Evolutionary conservation across 768 basidiomycete genomes (phyloP), one percentile per base, ranked within the genome.

Genomic region (Gymnopilus dilepis): DNA sequence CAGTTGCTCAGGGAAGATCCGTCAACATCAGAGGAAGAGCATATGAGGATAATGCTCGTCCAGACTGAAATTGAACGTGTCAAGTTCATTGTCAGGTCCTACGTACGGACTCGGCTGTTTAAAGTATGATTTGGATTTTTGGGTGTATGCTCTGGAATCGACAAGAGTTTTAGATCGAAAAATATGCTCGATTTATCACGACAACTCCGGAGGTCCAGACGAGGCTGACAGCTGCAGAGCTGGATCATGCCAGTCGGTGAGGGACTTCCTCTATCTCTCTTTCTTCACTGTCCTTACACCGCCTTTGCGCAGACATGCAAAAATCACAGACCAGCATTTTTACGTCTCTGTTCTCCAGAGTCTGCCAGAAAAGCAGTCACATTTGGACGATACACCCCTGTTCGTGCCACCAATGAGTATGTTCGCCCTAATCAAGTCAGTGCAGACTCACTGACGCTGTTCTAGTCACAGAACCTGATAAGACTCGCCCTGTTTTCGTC

Each of bases 51-150:
- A 33, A 90, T 94, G 81, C 88, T 98, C 56, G 95, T 93, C 0
- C 94, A 96, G 76, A 96, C 94, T 0, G 95, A 98, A 75, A 86
- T 97, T 66, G 95, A 98, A 72, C 86, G 96, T 41, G 92, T 94
- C 67, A 96, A 95, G 75, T 98, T 95, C 70, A 85, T 97, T 58
- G 86, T 97, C 24, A 79, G 95, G 59, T 93, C 94, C 1, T 98
- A 97, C 72, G 84, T 97, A 4, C 84, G 96, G 22, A 93, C 91
- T 28, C 81, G 95, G 61, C 73, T 97, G 54, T 88, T 84, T 80
- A 98, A 98, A 85, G 95, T 91, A 63, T 43, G 78, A 13, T 52
- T 3, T 11, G 3, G 7, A 43, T 12, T 47, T 24, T 2, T 57
- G 13, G 56, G 3, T 12, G 7, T 43, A 8, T 40, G n/a, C 31